Evolutionary conservation across 192 early-diverging fungal species (phyloP).

Genomic region (Powellomyces hirtus): DNA sequence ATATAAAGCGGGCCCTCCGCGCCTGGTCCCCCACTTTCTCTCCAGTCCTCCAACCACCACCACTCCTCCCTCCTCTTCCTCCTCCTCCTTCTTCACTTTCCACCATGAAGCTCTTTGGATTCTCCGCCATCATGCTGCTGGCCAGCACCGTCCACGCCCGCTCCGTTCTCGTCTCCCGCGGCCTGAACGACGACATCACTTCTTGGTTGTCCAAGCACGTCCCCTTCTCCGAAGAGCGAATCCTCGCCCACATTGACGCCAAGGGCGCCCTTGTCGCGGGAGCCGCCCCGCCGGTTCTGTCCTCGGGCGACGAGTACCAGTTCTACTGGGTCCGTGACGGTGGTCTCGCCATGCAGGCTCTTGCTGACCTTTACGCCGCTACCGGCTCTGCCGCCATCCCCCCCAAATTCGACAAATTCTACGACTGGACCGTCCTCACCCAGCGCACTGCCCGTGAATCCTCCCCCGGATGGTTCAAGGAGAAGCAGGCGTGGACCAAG

Average conservation of each 20-base stretch:
- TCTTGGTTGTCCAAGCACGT: background rate
- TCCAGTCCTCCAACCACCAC: no score
- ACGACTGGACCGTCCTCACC: background rate
- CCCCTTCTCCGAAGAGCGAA: background rate
- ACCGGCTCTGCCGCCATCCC: background rate
- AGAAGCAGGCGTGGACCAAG: constrained; percentile 8
- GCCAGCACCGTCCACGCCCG: background rate
- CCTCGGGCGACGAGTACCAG: background rate
- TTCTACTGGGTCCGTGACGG: constrained; percentile 8
- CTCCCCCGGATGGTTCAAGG: constrained; percentile 1
- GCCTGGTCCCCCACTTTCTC: no score
- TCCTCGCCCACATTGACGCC: constrained; percentile 1
- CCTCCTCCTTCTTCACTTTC: no score
- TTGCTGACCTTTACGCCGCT: constrained; percentile 4
- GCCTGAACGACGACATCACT: background rate
- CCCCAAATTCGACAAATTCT: background rate
- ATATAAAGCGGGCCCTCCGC: no score
- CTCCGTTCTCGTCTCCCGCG: background rate
- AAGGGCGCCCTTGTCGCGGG: background rate
- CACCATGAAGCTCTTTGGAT: background rate
- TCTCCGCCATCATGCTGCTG: background rate
- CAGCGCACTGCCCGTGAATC: background rate
- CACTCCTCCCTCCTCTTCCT: no score
- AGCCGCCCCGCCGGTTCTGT: background rate
- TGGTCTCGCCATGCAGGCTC: background rate